A percentile compares a stretch with the other conserved stretches of the same genome.
phyloP scores from a whole-genome alignment of 768 basidiomycete species.

The Kwoniella dendrophila region DNA sequence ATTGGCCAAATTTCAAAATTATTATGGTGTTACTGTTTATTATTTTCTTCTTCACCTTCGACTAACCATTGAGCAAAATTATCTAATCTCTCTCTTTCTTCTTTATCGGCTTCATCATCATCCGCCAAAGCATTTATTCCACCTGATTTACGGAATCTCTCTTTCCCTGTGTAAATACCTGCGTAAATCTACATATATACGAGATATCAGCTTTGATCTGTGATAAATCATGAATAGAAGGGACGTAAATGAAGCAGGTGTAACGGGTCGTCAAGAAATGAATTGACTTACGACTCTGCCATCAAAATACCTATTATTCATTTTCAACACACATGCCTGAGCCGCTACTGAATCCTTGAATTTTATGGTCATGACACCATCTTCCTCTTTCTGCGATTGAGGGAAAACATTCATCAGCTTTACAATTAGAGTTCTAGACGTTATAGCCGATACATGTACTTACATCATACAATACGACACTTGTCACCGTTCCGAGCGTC shows the following conservation, averaged over 20 bases:
- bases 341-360: slow-evolving; percentile 91
- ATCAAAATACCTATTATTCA: slow-evolving; percentile 89
- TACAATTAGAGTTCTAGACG: background rate
- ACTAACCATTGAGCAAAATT: slow-evolving; percentile 86
- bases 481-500: slow-evolving; percentile 88
- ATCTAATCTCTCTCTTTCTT: slow-evolving; percentile 81
- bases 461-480: slow-evolving; percentile 92
- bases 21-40: slow-evolving; percentile 7
- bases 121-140: slow-evolving; percentile 63
- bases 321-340: slow-evolving; percentile 92
- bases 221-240: too few species aligned
- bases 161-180: slow-evolving; percentile 75
- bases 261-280: background rate
- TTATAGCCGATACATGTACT: slow-evolving; percentile 57
- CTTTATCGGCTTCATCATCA: slow-evolving; percentile 61
- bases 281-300: slow-evolving; percentile 63
- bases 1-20: background rate
- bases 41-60: slow-evolving; percentile 52
- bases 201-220: background rate
- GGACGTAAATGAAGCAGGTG: too few species aligned
- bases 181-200: slow-evolving; percentile 65
- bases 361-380: slow-evolving; percentile 94
- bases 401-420: slow-evolving; percentile 1
- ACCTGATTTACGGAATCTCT: slow-evolving; percentile 77
- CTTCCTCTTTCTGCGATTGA: slow-evolving; percentile 76